Evolutionary conservation across 495 filamentous ascomycete genomes (phyloP).

Genomic region (Neohortaea acidophila): DNA sequence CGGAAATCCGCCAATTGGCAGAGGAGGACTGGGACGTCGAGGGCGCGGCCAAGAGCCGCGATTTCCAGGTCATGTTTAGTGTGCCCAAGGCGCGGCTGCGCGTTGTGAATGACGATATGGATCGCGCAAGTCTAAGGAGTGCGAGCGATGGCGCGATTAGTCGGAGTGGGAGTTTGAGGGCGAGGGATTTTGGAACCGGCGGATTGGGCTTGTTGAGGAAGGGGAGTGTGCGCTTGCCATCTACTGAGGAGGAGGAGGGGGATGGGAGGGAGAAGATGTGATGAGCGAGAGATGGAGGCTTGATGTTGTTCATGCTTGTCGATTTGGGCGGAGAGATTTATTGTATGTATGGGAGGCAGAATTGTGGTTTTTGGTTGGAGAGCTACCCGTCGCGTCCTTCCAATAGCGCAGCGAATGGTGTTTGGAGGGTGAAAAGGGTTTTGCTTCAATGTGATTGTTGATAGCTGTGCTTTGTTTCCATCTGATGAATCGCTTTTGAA

Average conservation of each 20-base stretch:
- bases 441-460: too few species aligned
- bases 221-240: not conserved
- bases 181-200: too few species aligned
- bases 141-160: constrained; percentile 20
- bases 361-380: too few species aligned
- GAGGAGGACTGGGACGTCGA: constrained; percentile 88
- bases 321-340: too few species aligned
- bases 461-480: too few species aligned
- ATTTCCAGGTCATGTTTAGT: constrained; percentile 89
- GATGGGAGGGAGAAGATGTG: constrained; percentile 6
- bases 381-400: too few species aligned
- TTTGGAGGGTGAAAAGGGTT: too few species aligned
- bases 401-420: too few species aligned
- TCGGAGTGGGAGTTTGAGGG: constrained; percentile 16
- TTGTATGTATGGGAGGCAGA: too few species aligned
- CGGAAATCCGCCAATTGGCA: constrained; percentile 22
- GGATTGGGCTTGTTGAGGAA: too few species aligned
- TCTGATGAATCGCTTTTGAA: too few species aligned
- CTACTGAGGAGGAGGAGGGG: constrained; percentile 6
- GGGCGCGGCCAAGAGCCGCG: constrained; percentile 55
- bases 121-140: constrained; percentile 32
- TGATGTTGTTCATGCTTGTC: not conserved
- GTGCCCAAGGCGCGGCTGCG: constrained; percentile 71
- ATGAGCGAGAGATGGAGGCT: constrained; percentile 2
- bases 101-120: constrained; percentile 59